Evolutionary conservation across 2,329 filamentous ascomycete genomes (phyloP), one percentile per base, ranked within the genome.

Genomic region (Penicillium sp.): DNA sequence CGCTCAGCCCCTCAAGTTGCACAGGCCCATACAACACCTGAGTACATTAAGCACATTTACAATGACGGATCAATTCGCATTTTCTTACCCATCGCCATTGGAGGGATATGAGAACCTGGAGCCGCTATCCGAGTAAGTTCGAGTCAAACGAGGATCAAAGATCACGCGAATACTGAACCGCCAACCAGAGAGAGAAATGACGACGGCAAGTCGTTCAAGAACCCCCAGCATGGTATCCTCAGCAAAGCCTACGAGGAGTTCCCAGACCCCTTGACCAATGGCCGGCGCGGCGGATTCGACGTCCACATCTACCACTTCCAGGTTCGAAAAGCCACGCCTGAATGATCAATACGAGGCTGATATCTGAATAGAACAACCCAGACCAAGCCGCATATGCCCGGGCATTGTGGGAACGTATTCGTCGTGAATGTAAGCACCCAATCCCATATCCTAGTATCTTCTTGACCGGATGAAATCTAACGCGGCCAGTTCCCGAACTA

Each of bases 251-350:
- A 95, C 65, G 78, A 83, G 14, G 71, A 75, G 31, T 96, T 96
- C 62, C 71, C 80, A 0, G 77, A 81, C 2, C 88, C 90, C 0
- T 75, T 95, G 28, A 77, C 83, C 40, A 88, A 87, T 51, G 84
- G 80, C 2, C 69, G 66, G 2, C 79, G 83, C 5, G 89, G 88
- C 33, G 91, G 85, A 10, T 96, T 96, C 59, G 91, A 96, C 67
- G 73, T 95, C 14, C 91, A 96, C 70, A 85, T 96, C 62, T 96
- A 96, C 73, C 89, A 90, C 70, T 82, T 85, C 57, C 82, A 85
- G 59, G 74, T 76, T 20, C 27, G 28, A 30, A 31, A 35, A n/a
- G 13, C 14, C 3, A 25, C 35, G 22, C 9, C 35, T 13, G 16
- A 18, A 38, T 22, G 10, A 4, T 7, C 28, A 16, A n/a, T 0